Base-by-base conservation (phyloP, 2,329 filamentous ascomycete species). In the Ophiostoma piceae region DNA sequence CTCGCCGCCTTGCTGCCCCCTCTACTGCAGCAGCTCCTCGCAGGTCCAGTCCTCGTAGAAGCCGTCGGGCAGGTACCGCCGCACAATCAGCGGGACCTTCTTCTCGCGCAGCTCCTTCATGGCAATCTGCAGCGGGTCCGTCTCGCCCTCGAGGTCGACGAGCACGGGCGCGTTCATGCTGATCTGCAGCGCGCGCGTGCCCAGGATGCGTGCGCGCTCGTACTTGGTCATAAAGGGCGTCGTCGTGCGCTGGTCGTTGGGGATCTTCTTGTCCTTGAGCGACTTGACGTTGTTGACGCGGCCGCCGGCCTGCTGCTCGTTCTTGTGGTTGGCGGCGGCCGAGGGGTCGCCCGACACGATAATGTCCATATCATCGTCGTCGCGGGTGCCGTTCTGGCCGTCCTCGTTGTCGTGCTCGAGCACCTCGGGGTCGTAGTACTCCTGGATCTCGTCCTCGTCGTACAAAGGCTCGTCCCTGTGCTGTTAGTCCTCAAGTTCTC, bases 141-240 rank as follows among this genome's bases (percentile, higher is more conserved):
- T 98, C 84, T 98, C 94, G 77, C 95, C 95, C 80, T 98, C 95
- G 43, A 97, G 87, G 78, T 99, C 95, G 68, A 99, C 95, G 65
- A 99, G 85, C 39, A 98, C 94, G 2, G 95, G 95, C 71, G 95
- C 95, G 79, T 98, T 98, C 90, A 97, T 96, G 82, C 95, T 96
- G 75, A 99, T 98, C 81, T 99, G 95, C 78, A 98, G 81, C 57
- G 95, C 95, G 74, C 95, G 86, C 57, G 95, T 98, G 66, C 95
- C 95, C 73, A 99, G 82, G 71, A 99, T 94, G 77, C 95, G 89
- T 73, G 95, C 95, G 75, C 90, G 88, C 84, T 99, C 95, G 81
- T 99, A 99, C 83, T 99, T 99, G 74, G 95, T 99, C 94, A 99
- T 96, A 82, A 97, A 99, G 2, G 94, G 95, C 37, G 95, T 99